Evolutionary conservation across 306 rosid species (phyloP).

Genomic region (Citrullus colocynthis): DNA sequence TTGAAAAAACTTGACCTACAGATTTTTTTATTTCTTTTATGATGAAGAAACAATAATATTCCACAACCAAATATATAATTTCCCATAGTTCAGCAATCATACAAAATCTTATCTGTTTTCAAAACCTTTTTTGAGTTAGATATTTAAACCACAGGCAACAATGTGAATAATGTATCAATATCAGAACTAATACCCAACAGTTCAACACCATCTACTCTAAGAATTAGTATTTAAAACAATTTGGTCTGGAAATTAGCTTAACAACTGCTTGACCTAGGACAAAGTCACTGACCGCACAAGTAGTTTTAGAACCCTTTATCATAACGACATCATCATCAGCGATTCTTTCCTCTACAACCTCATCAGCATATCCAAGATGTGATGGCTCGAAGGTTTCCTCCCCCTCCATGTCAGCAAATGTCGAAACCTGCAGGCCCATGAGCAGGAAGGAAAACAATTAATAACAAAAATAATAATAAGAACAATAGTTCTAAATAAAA

Average conservation of each 20-base stretch:
- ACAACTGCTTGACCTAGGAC: not conserved
- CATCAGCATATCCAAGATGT: conserved; percentile 83
- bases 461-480: not conserved
- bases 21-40: too few species aligned
- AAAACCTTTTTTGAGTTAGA: not conserved
- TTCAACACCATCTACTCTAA: not conserved
- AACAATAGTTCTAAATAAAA: not conserved
- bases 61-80: not conserved
- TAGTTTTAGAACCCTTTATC: conserved; percentile 87
- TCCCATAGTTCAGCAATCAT: not conserved
- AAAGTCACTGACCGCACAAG: conserved; percentile 64
- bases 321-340: conserved; percentile 76
- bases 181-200: not conserved
- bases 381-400: conserved; percentile 96
- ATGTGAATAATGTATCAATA: not conserved
- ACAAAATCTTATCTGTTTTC: not conserved
- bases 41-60: not conserved
- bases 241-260: not conserved
- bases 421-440: conserved; percentile 53
- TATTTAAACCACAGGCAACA: not conserved
- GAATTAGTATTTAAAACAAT: not conserved
- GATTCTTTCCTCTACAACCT: conserved; percentile 94
- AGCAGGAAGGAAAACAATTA: not conserved
- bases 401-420: conserved; percentile 99
- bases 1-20: too few species aligned